Evolutionary conservation across 2,329 filamentous ascomycete genomes (phyloP), one percentile per base, ranked within the genome.

Genomic region (Fusarium coicis): DNA sequence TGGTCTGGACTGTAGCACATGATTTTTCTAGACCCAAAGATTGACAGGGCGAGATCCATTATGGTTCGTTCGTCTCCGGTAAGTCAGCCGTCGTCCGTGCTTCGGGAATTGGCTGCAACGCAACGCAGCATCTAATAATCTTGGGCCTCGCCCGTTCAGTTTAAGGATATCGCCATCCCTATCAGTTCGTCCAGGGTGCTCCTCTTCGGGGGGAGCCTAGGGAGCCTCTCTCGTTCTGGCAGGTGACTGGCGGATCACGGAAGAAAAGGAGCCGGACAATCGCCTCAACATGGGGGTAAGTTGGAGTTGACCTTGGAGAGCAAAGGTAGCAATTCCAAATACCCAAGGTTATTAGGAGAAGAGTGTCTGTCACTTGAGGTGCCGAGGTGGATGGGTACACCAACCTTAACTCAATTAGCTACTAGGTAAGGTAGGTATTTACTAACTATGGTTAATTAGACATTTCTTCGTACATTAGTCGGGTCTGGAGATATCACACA

Each of bases 191-290:
- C 34, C 32, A 30, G 43, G 37, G 34, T 56, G 43, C 23, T 68
- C 64, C 30, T 52, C 30, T 67, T 60, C 53, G 46, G 58, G 28
- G 28, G 28, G 28, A 10, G 28, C 28, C 28, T 30, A 10, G 28
- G 34, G 49, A 39, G 34, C 18, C 28, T 69, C 44, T 69, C 66
- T 68, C 53, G n/a, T 69, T 56, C 28, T 63, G 50, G 60, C 56
- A 66, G 70, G 70, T 70, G 70, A 49, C 37, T 62, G 42, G 37
- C 36, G 36, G 32, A 49, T 49, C 65, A 40, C 46, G 54, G 53
- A 55, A 44, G 26, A 56, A 52, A 46, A 54, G 42, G 59, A 50
- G 49, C 49, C 43, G 56, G 49, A 43, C 23, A 46, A 42, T 49
- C 55, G 52, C 60, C 65, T 73, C 59, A 23, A 63, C 43, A 56